These are phyloP conservation scores for Botrytis byssoidea DNA, from an alignment of 2,329 filamentous ascomycete genomes.

Conservation along the genomic window DNA sequence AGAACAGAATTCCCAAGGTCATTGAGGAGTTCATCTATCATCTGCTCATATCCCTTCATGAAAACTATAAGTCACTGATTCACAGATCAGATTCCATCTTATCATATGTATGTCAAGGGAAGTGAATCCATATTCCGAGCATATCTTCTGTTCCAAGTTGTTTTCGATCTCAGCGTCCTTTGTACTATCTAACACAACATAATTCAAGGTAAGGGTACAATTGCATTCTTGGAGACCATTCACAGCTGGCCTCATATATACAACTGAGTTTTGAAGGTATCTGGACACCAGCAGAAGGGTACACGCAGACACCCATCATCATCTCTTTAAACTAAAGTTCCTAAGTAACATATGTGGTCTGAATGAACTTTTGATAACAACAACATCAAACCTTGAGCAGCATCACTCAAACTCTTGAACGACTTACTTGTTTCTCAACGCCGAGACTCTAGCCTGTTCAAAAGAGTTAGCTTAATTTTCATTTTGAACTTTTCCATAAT, in stretches of 20 bases:
- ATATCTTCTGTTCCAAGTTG: not conserved
- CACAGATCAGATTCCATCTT: not conserved
- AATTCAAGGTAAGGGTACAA: not conserved
- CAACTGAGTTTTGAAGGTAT: not conserved
- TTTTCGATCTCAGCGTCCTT: not conserved
- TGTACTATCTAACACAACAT: not conserved
- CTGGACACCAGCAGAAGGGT: not conserved
- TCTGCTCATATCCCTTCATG: not conserved
- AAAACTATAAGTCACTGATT: not conserved
- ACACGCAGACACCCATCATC: not conserved
- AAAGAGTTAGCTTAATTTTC: not conserved
- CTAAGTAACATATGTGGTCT: not conserved
- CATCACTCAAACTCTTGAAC: too few species aligned
- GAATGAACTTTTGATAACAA: not conserved
- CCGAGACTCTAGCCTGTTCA: not conserved
- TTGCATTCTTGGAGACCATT: not conserved
- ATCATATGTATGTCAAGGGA: not conserved
- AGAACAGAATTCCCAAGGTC: not conserved
- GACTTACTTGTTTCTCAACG: too few species aligned
- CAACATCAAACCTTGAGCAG: not conserved
- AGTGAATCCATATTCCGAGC: conserved; percentile 2
- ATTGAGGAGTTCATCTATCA: not conserved
- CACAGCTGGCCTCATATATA: not conserved
- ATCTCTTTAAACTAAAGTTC: not conserved
- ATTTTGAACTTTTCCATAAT: not conserved